A percentile compares a stretch with the other conserved stretches of the same genome.
These are phyloP conservation scores for Fusarium sublunatum DNA, from an alignment of 2,329 filamentous ascomycete species.

Conservation along the genomic window DNA sequence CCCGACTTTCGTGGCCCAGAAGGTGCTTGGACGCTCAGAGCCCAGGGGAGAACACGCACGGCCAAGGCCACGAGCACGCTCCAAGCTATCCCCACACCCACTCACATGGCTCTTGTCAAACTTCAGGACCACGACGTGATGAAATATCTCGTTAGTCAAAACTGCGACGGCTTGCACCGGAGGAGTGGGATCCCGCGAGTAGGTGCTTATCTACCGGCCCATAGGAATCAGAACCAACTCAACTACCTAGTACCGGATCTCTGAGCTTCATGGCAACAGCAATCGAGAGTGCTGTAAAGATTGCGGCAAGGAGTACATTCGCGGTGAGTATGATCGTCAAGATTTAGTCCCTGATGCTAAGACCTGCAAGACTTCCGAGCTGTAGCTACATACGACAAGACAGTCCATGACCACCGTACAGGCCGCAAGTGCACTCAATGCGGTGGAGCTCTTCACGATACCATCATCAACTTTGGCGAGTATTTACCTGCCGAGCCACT, in stretches of 20 bases:
- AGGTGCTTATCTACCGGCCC: background rate
- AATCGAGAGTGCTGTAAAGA: conserved; percentile 59
- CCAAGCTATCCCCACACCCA: conserved; percentile 58
- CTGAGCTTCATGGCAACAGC: conserved; percentile 61
- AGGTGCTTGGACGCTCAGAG: conserved; percentile 58
- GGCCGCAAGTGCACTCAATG: conserved; percentile 57
- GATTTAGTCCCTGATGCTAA: background rate
- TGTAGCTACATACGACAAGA: conserved; percentile 56
- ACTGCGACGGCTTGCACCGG: conserved; percentile 55
- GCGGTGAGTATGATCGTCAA: conserved; percentile 45
- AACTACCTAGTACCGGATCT: conserved; percentile 53
- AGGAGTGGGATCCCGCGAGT: conserved; percentile 60
- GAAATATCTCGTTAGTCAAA: conserved; percentile 58
- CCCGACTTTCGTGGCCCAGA: conserved; percentile 61
- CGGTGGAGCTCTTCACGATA: conserved; percentile 54
- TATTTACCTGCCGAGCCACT: conserved; percentile 49
- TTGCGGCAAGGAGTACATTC: conserved; percentile 59
- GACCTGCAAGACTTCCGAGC: conserved; percentile 55
- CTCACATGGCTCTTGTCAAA: conserved; percentile 60
- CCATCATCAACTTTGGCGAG: conserved; percentile 60
- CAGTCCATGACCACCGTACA: conserved; percentile 59
- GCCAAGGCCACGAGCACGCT: conserved; percentile 52
- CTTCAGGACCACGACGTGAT: conserved; percentile 55
- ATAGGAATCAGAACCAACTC: fast-evolving
- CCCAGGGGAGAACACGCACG: conserved; percentile 53